Evolutionary conservation across 2,329 filamentous ascomycete genomes (phyloP), one percentile per base, ranked within the genome.

Genomic region (Xylaria digitata): DNA sequence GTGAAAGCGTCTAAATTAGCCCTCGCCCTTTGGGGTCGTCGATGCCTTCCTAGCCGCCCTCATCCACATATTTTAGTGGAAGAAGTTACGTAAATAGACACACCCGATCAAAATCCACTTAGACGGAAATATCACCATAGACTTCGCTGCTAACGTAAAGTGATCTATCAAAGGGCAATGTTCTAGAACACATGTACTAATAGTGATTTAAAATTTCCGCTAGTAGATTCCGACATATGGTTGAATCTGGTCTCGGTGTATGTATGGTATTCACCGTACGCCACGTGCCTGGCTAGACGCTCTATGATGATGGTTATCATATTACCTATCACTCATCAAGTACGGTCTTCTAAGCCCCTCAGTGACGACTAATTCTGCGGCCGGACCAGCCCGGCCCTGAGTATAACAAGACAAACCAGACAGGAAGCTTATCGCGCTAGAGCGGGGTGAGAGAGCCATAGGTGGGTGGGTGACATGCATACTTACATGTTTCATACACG

Each of bases 391-490:
- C 53, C 32, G 58, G 32, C 32, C 11, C 23, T 8, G 13, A 52
- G 50, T 52, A 50, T 32, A 52, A 62, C 57, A 26, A 45, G 52
- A 32, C 21, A n/a, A 50, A 26, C n/a, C 23, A 46, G 54, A 57
- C 13, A 43, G 40, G n/a, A 23, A 55, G 61, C 42, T 63, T 63
- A 63, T 63, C 61, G 61, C 52, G 40, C 53, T 45, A 6, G 23
- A 53, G 46, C 48, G 40, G 52, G 55, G 54, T 57, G 56, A n/a
- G 46, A 56, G 52, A 26, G 48, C 40, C 26, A 23, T 48, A n/a
- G 17, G 37, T 48, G 52, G 55, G 50, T 62, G 63, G 53, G 62
- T 58, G 62, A 43, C 58, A 40, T 68, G 66, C 66, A 66, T 50
- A 45, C 63, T 49, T 52, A 37, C 43, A 45, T 42, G 66, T 66